These are phyloP conservation scores for Alternaria sp. DNA, from an alignment of 2,329 filamentous ascomycete species.

Conservation along the genomic window DNA sequence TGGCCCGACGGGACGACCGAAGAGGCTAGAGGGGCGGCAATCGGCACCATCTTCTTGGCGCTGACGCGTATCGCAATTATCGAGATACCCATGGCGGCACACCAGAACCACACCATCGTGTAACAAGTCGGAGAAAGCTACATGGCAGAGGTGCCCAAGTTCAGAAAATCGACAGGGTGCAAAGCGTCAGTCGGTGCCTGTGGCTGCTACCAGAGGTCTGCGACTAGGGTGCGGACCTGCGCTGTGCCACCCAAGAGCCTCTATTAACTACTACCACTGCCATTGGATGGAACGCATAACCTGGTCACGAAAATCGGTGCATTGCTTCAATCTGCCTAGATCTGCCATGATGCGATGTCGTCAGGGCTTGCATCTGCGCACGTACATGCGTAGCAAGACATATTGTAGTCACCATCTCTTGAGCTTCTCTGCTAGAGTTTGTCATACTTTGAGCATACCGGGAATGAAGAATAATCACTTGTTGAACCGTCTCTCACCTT, in stretches of 20 bases:
- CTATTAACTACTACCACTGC: background rate
- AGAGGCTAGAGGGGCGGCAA: constrained; percentile 32
- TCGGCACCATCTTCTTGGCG: constrained; percentile 34
- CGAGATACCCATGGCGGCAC: constrained; percentile 9
- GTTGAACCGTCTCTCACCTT: background rate
- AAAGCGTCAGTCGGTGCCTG: background rate
- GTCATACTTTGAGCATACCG: background rate
- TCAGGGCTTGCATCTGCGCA: too few species aligned
- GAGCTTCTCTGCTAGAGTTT: background rate
- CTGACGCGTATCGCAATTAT: constrained; percentile 29
- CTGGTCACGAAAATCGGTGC: too few species aligned
- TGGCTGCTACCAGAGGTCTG: background rate
- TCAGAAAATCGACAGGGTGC: background rate
- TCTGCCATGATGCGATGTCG: too few species aligned
- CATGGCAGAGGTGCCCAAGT: background rate
- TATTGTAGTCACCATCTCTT: too few species aligned
- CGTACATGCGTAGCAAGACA: too few species aligned
- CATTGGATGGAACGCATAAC: background rate
- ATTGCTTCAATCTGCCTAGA: too few species aligned
- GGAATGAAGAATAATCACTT: background rate
- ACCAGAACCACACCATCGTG: background rate
- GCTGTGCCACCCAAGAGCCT: background rate
- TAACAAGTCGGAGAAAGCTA: constrained; percentile 4
- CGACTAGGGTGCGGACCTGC: background rate
- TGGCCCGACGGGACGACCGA: constrained; percentile 23